Evolutionary conservation across 805 yeast genomes (phyloP), one percentile per base, ranked within the genome.

Genomic region (Lipomyces yamanashiensis): DNA sequence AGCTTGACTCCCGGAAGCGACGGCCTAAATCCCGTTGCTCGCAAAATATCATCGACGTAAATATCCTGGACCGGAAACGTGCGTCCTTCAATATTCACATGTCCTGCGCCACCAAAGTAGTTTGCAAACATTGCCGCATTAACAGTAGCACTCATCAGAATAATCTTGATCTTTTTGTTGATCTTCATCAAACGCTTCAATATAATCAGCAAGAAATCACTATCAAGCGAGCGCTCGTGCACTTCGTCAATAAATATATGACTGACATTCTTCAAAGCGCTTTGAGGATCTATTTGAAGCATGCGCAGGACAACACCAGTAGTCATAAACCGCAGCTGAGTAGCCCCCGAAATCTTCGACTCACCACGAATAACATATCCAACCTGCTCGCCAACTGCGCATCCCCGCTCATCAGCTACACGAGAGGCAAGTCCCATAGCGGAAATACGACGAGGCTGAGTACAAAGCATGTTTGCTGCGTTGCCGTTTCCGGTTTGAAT

Each of bases 391-490:
- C 96, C 96, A 8, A 87, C 79, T 17, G 70, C 72, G 33, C 77
- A 82, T 54, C 84, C 81, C 68, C 98, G 82, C 73, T 93, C 99
- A 9, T 87, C 90, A 0, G 97, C 85, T 6, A 93, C 90, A 73
- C 99, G 84, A 65, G 92, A 96, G 0, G 98, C 97, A 61, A 93
- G 81, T 1, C 98, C 97, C 74, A 93, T 89, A 0, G 98, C 91
- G 1, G 98, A 90, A 60, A 93, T 92, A 80, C 98, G 87, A 76
- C 99, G 83, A 1, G 99, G 99, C 75, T 93, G 98, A 0, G 98
- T 92, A 76, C 97, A 92, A 0, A 93, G 78, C 4, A 93, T 88
- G 28, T 77, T 74, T 66, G 81, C 87, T 65, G 83, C 84, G 10
- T 74, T 73, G 0, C 82, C 82, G 12, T 76, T 73, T 0, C 76